Conservation (phyloP, 345 rosid species). For the Excoecaria agallocha region DNA sequence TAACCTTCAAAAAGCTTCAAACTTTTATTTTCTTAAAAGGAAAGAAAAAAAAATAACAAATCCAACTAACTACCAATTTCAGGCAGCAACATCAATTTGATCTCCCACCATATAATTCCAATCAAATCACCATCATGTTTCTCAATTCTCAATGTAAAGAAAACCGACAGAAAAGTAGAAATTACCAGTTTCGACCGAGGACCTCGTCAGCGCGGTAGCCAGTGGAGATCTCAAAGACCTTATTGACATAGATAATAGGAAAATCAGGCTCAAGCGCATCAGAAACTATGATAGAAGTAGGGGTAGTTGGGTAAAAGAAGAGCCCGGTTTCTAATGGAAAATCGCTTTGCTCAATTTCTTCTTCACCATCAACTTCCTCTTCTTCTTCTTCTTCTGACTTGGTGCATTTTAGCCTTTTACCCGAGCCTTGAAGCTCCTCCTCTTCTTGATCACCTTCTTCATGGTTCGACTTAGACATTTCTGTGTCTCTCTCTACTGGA, state of each 20-base stretch:
- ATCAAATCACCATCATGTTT: background rate
- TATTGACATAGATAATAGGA: constrained; percentile 82
- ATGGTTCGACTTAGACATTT: constrained; percentile 10
- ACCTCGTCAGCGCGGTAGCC: constrained; percentile 90
- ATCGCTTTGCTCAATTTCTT: constrained; percentile 22
- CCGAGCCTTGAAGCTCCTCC: constrained; percentile 31
- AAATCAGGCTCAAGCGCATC: constrained; percentile 80
- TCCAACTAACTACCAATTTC: constrained; percentile 43
- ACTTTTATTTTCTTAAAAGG: background rate
- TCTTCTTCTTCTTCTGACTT: constrained; percentile 20
- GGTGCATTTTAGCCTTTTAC: constrained; percentile 54
- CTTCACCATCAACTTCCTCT: constrained; percentile 19
- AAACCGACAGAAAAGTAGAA: background rate
- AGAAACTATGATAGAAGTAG: constrained; percentile 73
- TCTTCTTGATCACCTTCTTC: constrained; percentile 10
- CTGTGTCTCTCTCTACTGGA: background rate
- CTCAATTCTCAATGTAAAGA: background rate
- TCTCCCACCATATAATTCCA: background rate
- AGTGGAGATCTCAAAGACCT: constrained; percentile 81
- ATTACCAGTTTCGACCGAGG: constrained; percentile 55
- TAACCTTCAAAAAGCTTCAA: background rate
- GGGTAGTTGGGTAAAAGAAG: constrained; percentile 50
- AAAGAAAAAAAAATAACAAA: background rate
- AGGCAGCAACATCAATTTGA: background rate
- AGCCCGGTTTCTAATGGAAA: constrained; percentile 32